phyloP scores from a whole-genome alignment of 1,284 basidiomycete species.

The Leccinum solheimii region DNA sequence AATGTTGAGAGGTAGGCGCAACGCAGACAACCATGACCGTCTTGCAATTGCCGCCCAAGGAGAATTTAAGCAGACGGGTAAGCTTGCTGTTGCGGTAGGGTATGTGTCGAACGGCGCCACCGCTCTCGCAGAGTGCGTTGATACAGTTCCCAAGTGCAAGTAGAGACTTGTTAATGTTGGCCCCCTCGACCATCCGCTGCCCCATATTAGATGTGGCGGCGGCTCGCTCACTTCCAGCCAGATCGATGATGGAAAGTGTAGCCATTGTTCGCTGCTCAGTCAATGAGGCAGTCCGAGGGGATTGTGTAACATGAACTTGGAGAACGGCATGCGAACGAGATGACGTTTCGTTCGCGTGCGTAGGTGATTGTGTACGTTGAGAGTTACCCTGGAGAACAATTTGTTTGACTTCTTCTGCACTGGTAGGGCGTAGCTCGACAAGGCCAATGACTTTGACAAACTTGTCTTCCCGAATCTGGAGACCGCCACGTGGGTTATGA shows the following conservation, averaged over 20 bases:
- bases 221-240: conserved; percentile 94
- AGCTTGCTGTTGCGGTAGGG: conserved; percentile 97
- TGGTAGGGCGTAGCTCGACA: conserved; percentile 73
- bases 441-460: conserved; percentile 87
- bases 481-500: conserved; percentile 72
- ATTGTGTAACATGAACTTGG: conserved; percentile 88
- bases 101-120: conserved; percentile 81
- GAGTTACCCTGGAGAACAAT: conserved; percentile 88
- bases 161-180: conserved; percentile 97
- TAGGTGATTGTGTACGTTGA: conserved; percentile 87
- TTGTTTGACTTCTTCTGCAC: conserved; percentile 89
- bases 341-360: conserved; percentile 91
- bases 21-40: conserved; percentile 98
- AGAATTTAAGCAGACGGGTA: conserved; percentile 93
- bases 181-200: conserved; percentile 95
- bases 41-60: conserved; percentile 95
- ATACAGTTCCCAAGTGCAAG: conserved; percentile 96
- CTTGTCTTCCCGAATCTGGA: conserved; percentile 91
- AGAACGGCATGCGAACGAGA: conserved; percentile 96
- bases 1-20: conserved; percentile 90
- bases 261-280: conserved; percentile 82
- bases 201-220: conserved; percentile 95
- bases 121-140: conserved; percentile 91
- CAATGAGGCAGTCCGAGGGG: conserved; percentile 77
- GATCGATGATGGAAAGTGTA: conserved; percentile 93